Base-by-base conservation (phyloP, 768 basidiomycete species). In the Asterophora lycoperdoides region DNA sequence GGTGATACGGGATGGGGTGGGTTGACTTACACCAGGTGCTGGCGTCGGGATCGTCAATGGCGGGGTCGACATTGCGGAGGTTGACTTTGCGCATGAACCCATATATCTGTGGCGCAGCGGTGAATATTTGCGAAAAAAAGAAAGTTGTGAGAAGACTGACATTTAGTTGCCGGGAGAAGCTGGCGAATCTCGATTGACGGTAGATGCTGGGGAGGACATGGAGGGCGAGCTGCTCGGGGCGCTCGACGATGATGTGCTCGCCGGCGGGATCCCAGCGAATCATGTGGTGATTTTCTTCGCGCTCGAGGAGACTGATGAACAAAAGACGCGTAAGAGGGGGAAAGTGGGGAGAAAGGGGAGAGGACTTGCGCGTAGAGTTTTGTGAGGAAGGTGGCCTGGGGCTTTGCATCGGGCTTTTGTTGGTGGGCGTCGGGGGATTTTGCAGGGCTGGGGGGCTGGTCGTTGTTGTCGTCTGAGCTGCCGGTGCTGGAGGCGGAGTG, bases 41-140 rank as follows among this genome's bases (percentile, higher is more conserved):
- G 11, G 92, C 93, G 72, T 96, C 93, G 54, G 92, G 92, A 71
- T 95, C 93, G 70, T 90, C 88, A 58, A 93, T 93, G 54, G 89
- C 90, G 54, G 89, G 89, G 74, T 94, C 92, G 67, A 93, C 87
- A 71, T 94, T 93, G 65, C 90, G 86, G 59, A 94, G 77, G 74
- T 93, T 94, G 65, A 95, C 89, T 69, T 95, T 94, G 70, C 93
- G 91, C 90, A 94, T 94, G 76, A 93, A 96, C 56, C 93, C 93
- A 74, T 96, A 96, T 70, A 96, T 96, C 93, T 95, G 60, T 49
- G 44, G 49, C 60, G 56, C 54, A 58, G 45, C 8, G 29, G 44
- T 49, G 53, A 59, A 58, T 47, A 60, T 63, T 50, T 23, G 23
- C 23, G n/a, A n/a, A 54, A 53, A 46, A 54, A 32, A 48, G 49